A percentile compares a stretch with the other conserved stretches of the same genome.
These are phyloP conservation scores for Hylodesmum podocarpum DNA, from an alignment of 306 rosid species.

Conservation along the genomic window DNA sequence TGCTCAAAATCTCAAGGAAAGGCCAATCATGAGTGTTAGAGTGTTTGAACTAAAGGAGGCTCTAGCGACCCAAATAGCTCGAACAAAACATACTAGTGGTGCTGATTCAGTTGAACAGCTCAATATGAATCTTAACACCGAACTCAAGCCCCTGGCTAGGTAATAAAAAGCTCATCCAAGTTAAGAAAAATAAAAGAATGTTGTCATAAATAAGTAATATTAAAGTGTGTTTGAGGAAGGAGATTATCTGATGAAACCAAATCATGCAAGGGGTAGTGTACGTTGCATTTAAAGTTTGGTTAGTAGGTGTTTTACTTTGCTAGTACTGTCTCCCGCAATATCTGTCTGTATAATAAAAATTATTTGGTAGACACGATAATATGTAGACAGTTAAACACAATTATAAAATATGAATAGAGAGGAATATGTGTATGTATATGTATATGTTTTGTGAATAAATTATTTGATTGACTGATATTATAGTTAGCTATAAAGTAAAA, in stretches of 20 bases:
- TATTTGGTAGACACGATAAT: no score
- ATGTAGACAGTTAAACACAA: no score
- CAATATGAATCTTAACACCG: background rate
- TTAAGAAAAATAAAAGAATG: background rate
- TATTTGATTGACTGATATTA: no score
- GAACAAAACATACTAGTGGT: background rate
- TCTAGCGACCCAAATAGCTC: conserved; percentile 17
- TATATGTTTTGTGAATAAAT: no score
- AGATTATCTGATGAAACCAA: background rate
- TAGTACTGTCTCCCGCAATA: background rate
- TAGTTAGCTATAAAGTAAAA: no score
- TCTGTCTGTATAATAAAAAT: no score
- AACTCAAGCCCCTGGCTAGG: conserved; percentile 1
- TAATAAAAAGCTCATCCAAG: background rate
- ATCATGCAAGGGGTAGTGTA: background rate
- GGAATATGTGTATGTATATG: no score
- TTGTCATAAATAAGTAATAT: background rate
- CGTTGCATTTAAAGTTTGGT: background rate
- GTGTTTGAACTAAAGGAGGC: conserved; percentile 39
- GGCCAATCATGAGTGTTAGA: conserved; percentile 46
- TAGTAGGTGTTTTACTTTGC: background rate
- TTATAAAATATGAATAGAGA: no score
- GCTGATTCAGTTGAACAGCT: background rate
- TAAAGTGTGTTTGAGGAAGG: background rate
- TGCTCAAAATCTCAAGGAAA: background rate